Conservation (phyloP, 495 filamentous ascomycete species). For the Cercophora sp. region DNA sequence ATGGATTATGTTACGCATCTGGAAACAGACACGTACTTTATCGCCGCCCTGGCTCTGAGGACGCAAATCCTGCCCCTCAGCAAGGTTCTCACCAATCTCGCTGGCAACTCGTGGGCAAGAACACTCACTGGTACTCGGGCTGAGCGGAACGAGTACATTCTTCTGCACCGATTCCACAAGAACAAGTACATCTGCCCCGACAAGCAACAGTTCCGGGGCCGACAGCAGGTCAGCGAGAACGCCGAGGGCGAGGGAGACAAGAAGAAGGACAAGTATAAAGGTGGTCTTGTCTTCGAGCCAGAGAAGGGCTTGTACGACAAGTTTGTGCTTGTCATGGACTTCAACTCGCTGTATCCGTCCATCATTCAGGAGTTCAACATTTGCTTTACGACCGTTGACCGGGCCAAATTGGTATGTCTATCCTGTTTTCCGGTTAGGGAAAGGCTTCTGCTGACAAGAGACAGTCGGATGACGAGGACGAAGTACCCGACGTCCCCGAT, state of each 20-base stretch:
- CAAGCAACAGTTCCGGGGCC: slow-evolving; percentile 70
- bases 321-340: slow-evolving; percentile 98
- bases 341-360: slow-evolving; percentile 97
- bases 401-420: slow-evolving; percentile 53
- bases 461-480: slow-evolving; percentile 77
- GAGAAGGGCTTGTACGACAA: slow-evolving; percentile 97
- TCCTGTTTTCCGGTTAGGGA: not conserved
- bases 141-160: slow-evolving; percentile 98
- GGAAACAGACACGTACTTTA: slow-evolving; percentile 93
- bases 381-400: slow-evolving; percentile 95
- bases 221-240: slow-evolving; percentile 54
- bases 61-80: slow-evolving; percentile 90
- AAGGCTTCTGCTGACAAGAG: slow-evolving; percentile 17
- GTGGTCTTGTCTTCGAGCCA: slow-evolving; percentile 95
- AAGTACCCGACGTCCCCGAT: slow-evolving; percentile 62
- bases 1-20: slow-evolving; percentile 91
- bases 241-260: slow-evolving; percentile 67
- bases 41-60: slow-evolving; percentile 80
- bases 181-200: slow-evolving; percentile 98
- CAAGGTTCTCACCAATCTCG: slow-evolving; percentile 92
- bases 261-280: slow-evolving; percentile 99
- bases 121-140: slow-evolving; percentile 93
- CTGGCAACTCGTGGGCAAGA: slow-evolving; percentile 96
- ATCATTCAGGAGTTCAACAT: slow-evolving; percentile 99
- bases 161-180: slow-evolving; percentile 90